These are phyloP conservation scores for Erucastrum elatum DNA, from an alignment of 345 rosid genomes.

Conservation along the genomic window DNA sequence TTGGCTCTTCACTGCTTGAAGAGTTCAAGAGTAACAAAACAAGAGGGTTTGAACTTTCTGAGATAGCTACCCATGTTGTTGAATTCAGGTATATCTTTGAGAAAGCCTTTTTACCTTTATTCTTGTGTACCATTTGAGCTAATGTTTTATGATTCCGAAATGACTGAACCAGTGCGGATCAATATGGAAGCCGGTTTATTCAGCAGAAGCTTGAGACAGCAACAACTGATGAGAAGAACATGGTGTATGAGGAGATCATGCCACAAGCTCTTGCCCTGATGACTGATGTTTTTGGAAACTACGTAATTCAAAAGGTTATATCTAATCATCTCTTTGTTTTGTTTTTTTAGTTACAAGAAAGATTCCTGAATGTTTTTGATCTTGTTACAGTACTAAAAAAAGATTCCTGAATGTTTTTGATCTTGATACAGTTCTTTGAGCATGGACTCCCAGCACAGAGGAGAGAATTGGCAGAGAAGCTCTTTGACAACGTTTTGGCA, in stretches of 20 bases:
- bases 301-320: slow-evolving; percentile 94
- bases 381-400: too few species aligned
- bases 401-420: not conserved
- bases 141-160: not conserved
- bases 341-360: not conserved
- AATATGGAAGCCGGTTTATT: slow-evolving; percentile 93
- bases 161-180: slow-evolving; percentile 58
- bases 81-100: slow-evolving; percentile 61
- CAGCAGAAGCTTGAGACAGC: slow-evolving; percentile 98
- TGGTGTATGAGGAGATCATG: slow-evolving; percentile 90
- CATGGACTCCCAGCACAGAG: slow-evolving; percentile 84
- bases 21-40: slow-evolving; percentile 77
- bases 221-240: slow-evolving; percentile 73
- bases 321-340: not conserved
- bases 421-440: slow-evolving; percentile 80
- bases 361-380: not conserved
- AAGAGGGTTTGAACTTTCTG: slow-evolving; percentile 66
- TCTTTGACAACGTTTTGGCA: slow-evolving; percentile 72
- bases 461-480: slow-evolving; percentile 82
- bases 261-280: slow-evolving; percentile 76
- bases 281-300: slow-evolving; percentile 97
- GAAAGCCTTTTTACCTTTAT: not conserved
- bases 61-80: slow-evolving; percentile 70
- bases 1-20: slow-evolving; percentile 66
- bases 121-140: not conserved